phyloP scores from a whole-genome alignment of 371 early-diverging fungal genomes.

The Neoconidiobolus thromboides region DNA sequence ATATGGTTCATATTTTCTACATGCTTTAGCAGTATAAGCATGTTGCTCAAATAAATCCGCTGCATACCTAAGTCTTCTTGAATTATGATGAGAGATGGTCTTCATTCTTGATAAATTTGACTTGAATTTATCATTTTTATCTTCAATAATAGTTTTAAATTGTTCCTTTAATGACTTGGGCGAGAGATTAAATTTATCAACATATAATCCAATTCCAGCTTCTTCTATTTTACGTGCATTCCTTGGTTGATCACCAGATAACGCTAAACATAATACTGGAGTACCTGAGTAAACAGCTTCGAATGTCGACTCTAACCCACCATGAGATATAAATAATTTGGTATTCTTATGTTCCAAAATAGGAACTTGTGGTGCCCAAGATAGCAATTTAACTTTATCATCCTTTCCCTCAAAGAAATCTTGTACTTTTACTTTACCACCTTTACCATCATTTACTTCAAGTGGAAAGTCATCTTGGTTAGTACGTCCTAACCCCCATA shows the following conservation, averaged over 20 bases:
- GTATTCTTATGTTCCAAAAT: constrained; percentile 6
- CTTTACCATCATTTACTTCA: neutral
- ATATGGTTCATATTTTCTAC: neutral
- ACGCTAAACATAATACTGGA: constrained; percentile 1
- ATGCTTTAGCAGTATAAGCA: neutral
- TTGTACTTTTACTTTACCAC: neutral
- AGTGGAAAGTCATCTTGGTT: neutral
- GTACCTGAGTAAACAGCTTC: neutral
- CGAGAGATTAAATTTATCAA: neutral
- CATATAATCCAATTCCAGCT: neutral
- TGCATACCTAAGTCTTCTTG: neutral
- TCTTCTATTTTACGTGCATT: neutral
- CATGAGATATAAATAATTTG: constrained; percentile 7
- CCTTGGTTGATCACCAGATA: constrained; percentile 4
- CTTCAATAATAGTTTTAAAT: neutral
- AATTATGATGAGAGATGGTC: neutral
- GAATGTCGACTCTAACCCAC: constrained; percentile 3
- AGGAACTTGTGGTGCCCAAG: neutral
- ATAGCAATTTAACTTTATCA: neutral
- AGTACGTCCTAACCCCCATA: constrained; percentile 3
- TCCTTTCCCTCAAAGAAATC: neutral
- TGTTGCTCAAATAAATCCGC: neutral
- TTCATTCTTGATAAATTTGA: neutral
- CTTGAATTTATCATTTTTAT: neutral
- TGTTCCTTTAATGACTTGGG: neutral